Percentiles rank a stretch among this genome's conserved stretches.
Evolutionary conservation across 768 basidiomycete species (phyloP).

Genomic region (Pholiota microspora): DNA sequence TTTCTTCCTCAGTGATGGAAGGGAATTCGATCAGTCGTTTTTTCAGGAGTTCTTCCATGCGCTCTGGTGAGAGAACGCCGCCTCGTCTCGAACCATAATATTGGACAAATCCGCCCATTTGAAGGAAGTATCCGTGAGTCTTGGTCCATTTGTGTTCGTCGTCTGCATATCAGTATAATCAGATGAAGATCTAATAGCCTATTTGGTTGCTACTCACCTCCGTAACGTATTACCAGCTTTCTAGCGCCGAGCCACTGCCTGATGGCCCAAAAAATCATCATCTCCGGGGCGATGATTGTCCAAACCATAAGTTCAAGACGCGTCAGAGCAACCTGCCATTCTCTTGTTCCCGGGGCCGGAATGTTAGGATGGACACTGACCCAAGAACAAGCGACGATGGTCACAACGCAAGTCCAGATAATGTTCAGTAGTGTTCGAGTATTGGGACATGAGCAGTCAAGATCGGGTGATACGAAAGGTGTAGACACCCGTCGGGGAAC

Average conservation of each 20-base stretch:
- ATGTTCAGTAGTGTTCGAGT: conserved; percentile 9
- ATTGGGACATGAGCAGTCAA: conserved; percentile 2
- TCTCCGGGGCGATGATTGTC: conserved; percentile 18
- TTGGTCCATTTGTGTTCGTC: conserved; percentile 8
- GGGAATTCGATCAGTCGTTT: conserved; percentile 10
- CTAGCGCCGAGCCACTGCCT: conserved; percentile 19
- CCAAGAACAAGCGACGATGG: conserved; percentile 15
- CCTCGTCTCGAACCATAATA: background rate
- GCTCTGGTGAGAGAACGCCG: conserved; percentile 4
- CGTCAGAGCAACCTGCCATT: conserved; percentile 2
- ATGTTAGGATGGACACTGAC: conserved; percentile 13
- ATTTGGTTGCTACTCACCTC: conserved; percentile 5
- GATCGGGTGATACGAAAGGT: background rate
- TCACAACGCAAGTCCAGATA: conserved; percentile 11
- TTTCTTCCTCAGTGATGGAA: conserved; percentile 10
- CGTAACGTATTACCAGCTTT: background rate
- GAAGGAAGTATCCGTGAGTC: conserved; percentile 14
- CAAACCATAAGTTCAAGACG: conserved; percentile 13
- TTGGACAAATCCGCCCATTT: conserved; percentile 17
- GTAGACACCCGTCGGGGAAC: background rate
- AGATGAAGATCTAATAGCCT: background rate
- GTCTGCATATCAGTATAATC: background rate
- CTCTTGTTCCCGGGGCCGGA: conserved; percentile 4
- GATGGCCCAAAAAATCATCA: conserved; percentile 20
- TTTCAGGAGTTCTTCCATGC: conserved; percentile 2